Evolutionary conservation across 371 early-diverging fungal species (phyloP), one percentile per base, ranked within the genome.

Genomic region (Actinomortierella ambigua): DNA sequence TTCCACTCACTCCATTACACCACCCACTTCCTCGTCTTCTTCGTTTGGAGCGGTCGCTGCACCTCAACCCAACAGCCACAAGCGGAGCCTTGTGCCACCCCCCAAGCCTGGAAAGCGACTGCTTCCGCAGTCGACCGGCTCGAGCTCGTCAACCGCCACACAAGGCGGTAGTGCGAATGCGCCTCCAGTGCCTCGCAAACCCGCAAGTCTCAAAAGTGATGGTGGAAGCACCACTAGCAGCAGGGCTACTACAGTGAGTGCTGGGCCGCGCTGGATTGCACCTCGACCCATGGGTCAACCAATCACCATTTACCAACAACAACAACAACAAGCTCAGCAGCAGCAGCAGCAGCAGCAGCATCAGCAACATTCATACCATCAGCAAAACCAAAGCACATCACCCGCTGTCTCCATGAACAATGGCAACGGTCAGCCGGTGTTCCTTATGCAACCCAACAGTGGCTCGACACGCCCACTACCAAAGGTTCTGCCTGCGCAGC

Each of bases 21-120:
- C 49, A 23, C 18, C 44, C 22, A n/a, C 9, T 0, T 2, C 39
- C 3, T 42, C 28, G 15, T 20, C 54, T 22, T 17, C 50, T 18
- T n/a, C 41, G 14, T 48, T 7, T 5, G 48, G 42, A 13, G 46
- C 40, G 11, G 14, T 17, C 15, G 50, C 24, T 34, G 24, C 59
- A 15, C 22, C 48, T 18, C 9, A 9, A 48, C 24, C 24, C 22
- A 20, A 8, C 24, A 22, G 34, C 27, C 55, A 58, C 42, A 34
- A 34, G 34, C 65, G 55, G 41, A 7, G 54, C 14, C 13, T 43
- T 0, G 53, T 55, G 18, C 66, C 71, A 1, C 71, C 71, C n/a
- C 65, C 71, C 17, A 71, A 71, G 50, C 71, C 71, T n/a, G 65
- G 62, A 8, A 71, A 71, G 34, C 65, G 71, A n/a, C 52, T 65